Percentiles rank a stretch among this genome's conserved stretches.
Evolutionary conservation across 805 yeast genomes (phyloP).

Genomic region (Teunomyces atbi): DNA sequence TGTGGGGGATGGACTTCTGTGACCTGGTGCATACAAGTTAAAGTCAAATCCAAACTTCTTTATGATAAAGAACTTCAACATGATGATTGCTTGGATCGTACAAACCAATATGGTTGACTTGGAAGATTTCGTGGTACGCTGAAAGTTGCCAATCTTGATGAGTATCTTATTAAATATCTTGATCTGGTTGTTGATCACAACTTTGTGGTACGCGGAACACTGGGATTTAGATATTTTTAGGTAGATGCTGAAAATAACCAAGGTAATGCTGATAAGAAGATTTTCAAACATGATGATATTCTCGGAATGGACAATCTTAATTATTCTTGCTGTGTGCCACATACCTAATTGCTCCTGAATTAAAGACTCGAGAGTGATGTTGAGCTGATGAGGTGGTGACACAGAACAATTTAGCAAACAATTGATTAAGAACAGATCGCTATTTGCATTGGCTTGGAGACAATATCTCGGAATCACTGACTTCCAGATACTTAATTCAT

Average conservation of each 20-base stretch:
- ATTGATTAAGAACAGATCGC: constrained; percentile 22
- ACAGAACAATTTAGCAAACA: constrained; percentile 32
- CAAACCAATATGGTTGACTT: constrained; percentile 24
- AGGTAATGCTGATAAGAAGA: constrained; percentile 28
- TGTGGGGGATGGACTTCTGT: not conserved
- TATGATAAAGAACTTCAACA: constrained; percentile 27
- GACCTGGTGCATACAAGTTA: not conserved
- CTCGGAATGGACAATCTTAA: constrained; percentile 6
- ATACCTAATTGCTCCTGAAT: constrained; percentile 21
- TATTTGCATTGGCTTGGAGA: constrained; percentile 14
- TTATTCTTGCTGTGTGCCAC: constrained; percentile 19
- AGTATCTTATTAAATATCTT: constrained; percentile 29
- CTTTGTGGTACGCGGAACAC: constrained; percentile 9
- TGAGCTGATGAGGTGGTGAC: constrained; percentile 5
- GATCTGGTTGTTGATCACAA: constrained; percentile 31
- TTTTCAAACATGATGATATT: constrained; percentile 25
- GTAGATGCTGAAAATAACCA: constrained; percentile 24
- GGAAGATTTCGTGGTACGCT: constrained; percentile 8
- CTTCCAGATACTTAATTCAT: constrained; percentile 39
- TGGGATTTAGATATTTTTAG: constrained; percentile 14
- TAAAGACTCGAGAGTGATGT: constrained; percentile 7
- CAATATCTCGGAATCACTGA: constrained; percentile 34
- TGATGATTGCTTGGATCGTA: constrained; percentile 29
- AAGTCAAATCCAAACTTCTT: constrained; percentile 16
- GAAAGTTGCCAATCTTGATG: constrained; percentile 15